Conservation (phyloP, 805 yeast species). For the Suhomyces prunicola region DNA sequence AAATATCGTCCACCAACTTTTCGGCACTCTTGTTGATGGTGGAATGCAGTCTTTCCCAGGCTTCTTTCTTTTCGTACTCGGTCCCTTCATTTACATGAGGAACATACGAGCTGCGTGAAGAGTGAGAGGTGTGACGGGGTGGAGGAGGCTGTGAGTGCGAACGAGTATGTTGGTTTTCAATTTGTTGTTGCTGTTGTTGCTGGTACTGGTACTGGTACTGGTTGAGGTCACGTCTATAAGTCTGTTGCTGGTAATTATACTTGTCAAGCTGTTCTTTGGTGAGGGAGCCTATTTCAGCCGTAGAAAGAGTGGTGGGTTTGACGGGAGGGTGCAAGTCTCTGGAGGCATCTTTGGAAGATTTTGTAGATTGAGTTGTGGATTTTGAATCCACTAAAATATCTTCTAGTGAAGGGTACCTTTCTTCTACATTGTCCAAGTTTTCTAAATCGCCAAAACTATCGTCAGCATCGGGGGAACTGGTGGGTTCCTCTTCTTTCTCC, state of each 20-base stretch:
- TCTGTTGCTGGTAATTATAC: slow-evolving; percentile 19
- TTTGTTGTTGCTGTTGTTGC: slow-evolving; percentile 4
- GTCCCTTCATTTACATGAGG: slow-evolving; percentile 5
- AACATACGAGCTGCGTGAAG: neutral
- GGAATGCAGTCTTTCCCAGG: slow-evolving; percentile 32
- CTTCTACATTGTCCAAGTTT: slow-evolving; percentile 45
- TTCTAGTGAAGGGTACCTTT: slow-evolving; percentile 51
- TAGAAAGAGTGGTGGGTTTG: slow-evolving; percentile 13
- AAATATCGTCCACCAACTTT: slow-evolving; percentile 40
- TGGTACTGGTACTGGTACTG: slow-evolving; percentile 9
- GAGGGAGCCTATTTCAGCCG: slow-evolving; percentile 12
- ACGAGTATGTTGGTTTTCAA: neutral
- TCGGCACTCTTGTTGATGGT: slow-evolving; percentile 31
- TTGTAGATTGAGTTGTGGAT: neutral
- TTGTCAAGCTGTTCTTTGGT: slow-evolving; percentile 22
- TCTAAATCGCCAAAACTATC: slow-evolving; percentile 33
- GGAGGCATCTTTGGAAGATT: neutral
- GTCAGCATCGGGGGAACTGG: neutral
- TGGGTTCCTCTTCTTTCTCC: neutral
- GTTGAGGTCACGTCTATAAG: slow-evolving; percentile 17
- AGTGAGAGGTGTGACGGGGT: neutral
- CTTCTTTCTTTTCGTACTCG: slow-evolving; percentile 30
- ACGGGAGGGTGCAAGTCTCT: slow-evolving; percentile 5
- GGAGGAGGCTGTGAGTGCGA: neutral
- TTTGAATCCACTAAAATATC: slow-evolving; percentile 10